Evolutionary conservation across 2,329 filamentous ascomycete species (phyloP).

Genomic region (Penicillium aurantiogriseum): DNA sequence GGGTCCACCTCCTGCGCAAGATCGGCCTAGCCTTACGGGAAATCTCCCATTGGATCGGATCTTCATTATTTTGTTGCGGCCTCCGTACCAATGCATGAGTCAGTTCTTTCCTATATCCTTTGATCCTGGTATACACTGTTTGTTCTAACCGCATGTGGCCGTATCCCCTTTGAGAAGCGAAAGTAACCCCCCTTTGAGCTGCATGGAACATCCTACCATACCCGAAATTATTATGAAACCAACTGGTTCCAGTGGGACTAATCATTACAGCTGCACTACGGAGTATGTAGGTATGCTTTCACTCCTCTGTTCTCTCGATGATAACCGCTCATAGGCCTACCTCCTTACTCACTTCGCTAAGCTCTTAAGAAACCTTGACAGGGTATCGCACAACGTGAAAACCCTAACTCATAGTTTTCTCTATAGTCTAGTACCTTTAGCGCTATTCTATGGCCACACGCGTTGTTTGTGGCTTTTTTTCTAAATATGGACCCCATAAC

Average conservation of each 20-base stretch:
- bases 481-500: not conserved
- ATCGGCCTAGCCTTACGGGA: not conserved
- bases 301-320: not conserved
- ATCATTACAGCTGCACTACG: not conserved
- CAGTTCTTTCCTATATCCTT: not conserved
- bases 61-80: not conserved
- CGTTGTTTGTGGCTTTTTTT: not conserved
- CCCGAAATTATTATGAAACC: not conserved
- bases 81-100: not conserved
- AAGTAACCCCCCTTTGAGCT: not conserved
- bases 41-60: slow-evolving; percentile 1
- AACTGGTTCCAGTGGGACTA: not conserved
- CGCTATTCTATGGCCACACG: no score
- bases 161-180: not conserved
- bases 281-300: not conserved
- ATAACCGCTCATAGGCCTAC: not conserved
- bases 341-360: not conserved
- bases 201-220: not conserved
- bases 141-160: not conserved
- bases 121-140: not conserved
- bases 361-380: not conserved
- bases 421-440: not conserved
- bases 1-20: not conserved
- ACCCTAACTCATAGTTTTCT: not conserved
- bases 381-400: not conserved